phyloP scores from a whole-genome alignment of 768 basidiomycete species.

The Solioccasus polychromus region DNA sequence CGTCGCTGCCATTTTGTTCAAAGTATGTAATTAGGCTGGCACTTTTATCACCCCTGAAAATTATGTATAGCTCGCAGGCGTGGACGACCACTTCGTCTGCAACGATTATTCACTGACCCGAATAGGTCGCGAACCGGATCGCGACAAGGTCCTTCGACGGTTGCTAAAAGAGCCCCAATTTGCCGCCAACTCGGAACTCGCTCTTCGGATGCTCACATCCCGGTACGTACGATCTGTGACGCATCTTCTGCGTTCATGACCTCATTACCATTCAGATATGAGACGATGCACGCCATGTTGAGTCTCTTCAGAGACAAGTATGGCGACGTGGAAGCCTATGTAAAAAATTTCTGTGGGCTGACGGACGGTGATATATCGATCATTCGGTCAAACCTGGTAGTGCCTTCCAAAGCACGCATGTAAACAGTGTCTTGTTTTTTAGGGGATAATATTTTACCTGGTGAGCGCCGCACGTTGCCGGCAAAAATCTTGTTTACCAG shows the following conservation, averaged over 20 bases:
- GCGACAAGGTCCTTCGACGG: slow-evolving; percentile 66
- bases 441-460: neutral
- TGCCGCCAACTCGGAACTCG: slow-evolving; percentile 68
- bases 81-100: slow-evolving; percentile 60
- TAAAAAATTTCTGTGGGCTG: slow-evolving; percentile 53
- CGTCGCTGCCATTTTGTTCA: slow-evolving; percentile 67
- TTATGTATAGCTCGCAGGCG: slow-evolving; percentile 61
- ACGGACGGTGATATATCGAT: slow-evolving; percentile 58
- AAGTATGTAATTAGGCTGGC: slow-evolving; percentile 38
- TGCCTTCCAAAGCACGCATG: slow-evolving; percentile 30
- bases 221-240: slow-evolving; percentile 40
- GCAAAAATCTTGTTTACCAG: too few species aligned
- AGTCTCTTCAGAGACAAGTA: slow-evolving; percentile 59
- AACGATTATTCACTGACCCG: slow-evolving; percentile 76
- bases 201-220: slow-evolving; percentile 81
- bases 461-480: too few species aligned
- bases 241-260: neutral
- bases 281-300: slow-evolving; percentile 76
- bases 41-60: neutral
- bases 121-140: slow-evolving; percentile 75
- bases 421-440: slow-evolving; percentile 7
- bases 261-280: slow-evolving; percentile 43
- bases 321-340: slow-evolving; percentile 64
- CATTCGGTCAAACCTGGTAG: slow-evolving; percentile 58
- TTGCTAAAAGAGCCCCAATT: slow-evolving; percentile 71